Evolutionary conservation across 495 filamentous ascomycete genomes (phyloP).

Genomic region (Aspergillus wentii): DNA sequence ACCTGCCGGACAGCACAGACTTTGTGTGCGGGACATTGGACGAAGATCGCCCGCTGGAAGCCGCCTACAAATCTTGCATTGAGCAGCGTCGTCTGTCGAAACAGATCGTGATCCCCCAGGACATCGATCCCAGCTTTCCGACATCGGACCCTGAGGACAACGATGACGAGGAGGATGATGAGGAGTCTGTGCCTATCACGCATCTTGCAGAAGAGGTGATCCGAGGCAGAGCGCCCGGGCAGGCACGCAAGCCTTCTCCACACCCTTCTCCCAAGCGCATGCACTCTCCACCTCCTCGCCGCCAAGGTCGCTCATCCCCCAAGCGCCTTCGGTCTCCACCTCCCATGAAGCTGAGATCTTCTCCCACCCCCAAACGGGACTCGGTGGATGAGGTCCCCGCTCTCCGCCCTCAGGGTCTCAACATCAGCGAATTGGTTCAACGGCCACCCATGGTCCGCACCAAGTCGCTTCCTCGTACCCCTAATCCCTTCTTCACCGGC

Average conservation of each 20-base stretch:
- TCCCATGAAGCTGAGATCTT: constrained; percentile 31
- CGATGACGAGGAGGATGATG: constrained; percentile 62
- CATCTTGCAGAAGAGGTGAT: constrained; percentile 31
- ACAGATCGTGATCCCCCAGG: constrained; percentile 76
- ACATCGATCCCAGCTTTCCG: constrained; percentile 96
- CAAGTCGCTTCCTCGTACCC: constrained; percentile 72
- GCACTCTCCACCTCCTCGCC: constrained; percentile 60
- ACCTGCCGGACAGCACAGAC: constrained; percentile 92
- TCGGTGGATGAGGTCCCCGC: constrained; percentile 21
- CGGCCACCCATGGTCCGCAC: constrained; percentile 61
- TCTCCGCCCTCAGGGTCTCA: constrained; percentile 27
- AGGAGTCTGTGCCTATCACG: constrained; percentile 24
- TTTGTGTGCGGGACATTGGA: constrained; percentile 97
- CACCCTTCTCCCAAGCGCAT: constrained; percentile 38
- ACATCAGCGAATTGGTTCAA: constrained; percentile 58
- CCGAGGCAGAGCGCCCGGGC: constrained; percentile 26
- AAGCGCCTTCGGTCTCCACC: constrained; percentile 61
- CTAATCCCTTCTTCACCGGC: constrained; percentile 59
- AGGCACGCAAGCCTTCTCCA: constrained; percentile 24
- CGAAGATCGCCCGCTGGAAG: constrained; percentile 90
- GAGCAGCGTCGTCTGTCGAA: constrained; percentile 76
- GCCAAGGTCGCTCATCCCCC: constrained; percentile 64
- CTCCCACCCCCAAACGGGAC: constrained; percentile 24
- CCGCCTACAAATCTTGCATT: constrained; percentile 81
- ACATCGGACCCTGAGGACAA: constrained; percentile 87